Base-by-base conservation (phyloP, 176 grass and related monocot genomes). In the Eleusine coracana region DNA sequence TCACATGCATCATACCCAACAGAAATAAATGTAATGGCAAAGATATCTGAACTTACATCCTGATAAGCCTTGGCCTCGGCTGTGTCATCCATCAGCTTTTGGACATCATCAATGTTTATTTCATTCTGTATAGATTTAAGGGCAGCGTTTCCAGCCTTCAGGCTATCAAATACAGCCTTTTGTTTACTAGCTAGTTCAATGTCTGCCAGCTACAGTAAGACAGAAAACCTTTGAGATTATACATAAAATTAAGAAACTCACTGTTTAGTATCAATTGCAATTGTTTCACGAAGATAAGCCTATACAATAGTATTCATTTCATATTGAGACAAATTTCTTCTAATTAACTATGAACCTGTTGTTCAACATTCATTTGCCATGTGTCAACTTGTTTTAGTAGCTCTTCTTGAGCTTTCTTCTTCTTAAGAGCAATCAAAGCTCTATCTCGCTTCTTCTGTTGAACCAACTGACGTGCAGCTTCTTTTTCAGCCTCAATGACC, bases 61-160 rank as follows among this genome's bases (percentile, higher is more conserved):
- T 99, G 96, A 87, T 99, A 99, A 55, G 96, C 96, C 83, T 96
- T 96, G 48, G 96, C 96, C 62, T 99, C 96, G 10, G 82, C 91
- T 79, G 96, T 90, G 89, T 99, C 96, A 90, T 96, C 96, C 96
- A 99, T 93, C 78, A 99, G 84, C 74, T 96, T 99, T 62, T 94
- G 96, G 80, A 99, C 96, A 90, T 99, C 96, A 70, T 94, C 93
- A 39, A 99, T 87, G 76, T 95, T 99, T 82, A 96, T 90, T 87
- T 99, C 93, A 90, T 71, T 99, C 89, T 99, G 93, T 86, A 99
- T 99, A 80, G 96, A 88, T 91, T 99, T 94, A 75, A 99, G 90
- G 69, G 96, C 93, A 87, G 87, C 74, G 65, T 51, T 96, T 83
- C 96, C 96, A 60, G 96, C 63, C 86, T 96, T 99, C 77, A 99